Evolutionary conservation across 495 filamentous ascomycete species (phyloP).

Genomic region (Hypoxylon fragiforme): DNA sequence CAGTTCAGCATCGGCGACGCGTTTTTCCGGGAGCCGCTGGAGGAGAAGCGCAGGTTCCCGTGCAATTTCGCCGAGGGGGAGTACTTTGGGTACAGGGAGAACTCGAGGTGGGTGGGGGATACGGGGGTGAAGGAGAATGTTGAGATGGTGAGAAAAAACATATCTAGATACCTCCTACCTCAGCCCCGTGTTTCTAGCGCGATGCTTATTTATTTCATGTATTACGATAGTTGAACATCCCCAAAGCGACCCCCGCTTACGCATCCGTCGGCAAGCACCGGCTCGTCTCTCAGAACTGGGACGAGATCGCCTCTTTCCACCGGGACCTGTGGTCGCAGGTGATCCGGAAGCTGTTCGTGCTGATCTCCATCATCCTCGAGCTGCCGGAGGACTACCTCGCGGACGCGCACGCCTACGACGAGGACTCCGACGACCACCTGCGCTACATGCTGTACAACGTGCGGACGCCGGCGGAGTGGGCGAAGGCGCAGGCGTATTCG

Average conservation of each 20-base stretch:
- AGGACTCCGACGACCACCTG: slow-evolving; percentile 50
- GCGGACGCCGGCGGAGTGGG: slow-evolving; percentile 37
- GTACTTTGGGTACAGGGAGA: slow-evolving; percentile 52
- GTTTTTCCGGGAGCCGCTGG: slow-evolving; percentile 43
- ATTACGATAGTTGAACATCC: slow-evolving; percentile 46
- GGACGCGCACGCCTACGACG: slow-evolving; percentile 49
- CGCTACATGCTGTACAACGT: slow-evolving; percentile 56
- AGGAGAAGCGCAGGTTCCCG: slow-evolving; percentile 38
- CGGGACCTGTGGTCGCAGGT: slow-evolving; percentile 30
- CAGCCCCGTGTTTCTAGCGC: not conserved
- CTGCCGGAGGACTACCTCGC: slow-evolving; percentile 52
- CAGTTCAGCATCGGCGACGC: slow-evolving; percentile 47
- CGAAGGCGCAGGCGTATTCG: slow-evolving; percentile 25
- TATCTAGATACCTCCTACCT: not conserved
- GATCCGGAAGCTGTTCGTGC: slow-evolving; percentile 48
- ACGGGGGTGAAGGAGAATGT: slow-evolving; percentile 51
- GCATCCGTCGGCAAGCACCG: slow-evolving; percentile 39
- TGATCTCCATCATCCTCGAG: slow-evolving; percentile 55
- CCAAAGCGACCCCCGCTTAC: slow-evolving; percentile 45
- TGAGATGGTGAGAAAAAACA: slow-evolving; percentile 48
- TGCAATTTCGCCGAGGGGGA: slow-evolving; percentile 51
- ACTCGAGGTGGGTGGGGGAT: slow-evolving; percentile 49
- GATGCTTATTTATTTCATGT: no score
- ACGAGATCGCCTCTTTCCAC: slow-evolving; percentile 30
- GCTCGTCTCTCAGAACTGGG: slow-evolving; percentile 33